Conservation (phyloP, 495 filamentous ascomycete species). For the Parathielavia hyrcaniae region DNA sequence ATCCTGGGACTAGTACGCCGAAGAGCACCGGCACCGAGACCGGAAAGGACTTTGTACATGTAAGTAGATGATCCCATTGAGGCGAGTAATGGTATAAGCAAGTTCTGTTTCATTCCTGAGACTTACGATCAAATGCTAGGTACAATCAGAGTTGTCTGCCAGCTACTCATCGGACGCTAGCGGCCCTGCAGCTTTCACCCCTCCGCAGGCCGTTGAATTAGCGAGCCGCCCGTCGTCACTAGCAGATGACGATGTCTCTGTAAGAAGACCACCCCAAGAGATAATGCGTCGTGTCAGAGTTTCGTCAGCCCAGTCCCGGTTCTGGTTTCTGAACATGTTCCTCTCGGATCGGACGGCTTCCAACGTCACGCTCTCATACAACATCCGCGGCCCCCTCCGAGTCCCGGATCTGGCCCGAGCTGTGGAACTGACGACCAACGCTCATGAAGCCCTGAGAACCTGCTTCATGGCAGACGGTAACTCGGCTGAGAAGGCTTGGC, state of each 20-base stretch:
- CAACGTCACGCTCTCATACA: slow-evolving; percentile 31
- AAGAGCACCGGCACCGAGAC: not conserved
- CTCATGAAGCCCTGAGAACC: not conserved
- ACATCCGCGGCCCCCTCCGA: slow-evolving; percentile 28
- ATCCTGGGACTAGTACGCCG: not conserved
- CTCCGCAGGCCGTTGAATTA: not conserved
- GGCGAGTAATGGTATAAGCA: no score
- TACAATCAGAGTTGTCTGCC: not conserved
- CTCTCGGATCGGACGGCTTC: slow-evolving; percentile 33
- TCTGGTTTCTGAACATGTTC: slow-evolving; percentile 42
- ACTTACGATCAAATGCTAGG: no score
- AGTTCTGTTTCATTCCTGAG: no score
- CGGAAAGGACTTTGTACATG: slow-evolving; percentile 1
- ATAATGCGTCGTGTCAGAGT: not conserved
- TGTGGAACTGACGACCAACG: not conserved
- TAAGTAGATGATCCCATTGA: no score
- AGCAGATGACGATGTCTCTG: not conserved
- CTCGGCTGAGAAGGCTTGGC: not conserved
- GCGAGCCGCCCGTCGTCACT: not conserved
- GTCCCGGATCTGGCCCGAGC: slow-evolving; percentile 9
- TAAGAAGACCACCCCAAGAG: not conserved
- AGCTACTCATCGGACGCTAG: not conserved
- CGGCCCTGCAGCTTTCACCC: not conserved
- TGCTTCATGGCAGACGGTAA: not conserved
- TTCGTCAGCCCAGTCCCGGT: slow-evolving; percentile 36